phyloP scores from a whole-genome alignment of 768 basidiomycete genomes.

The Kwoniella sp. region DNA sequence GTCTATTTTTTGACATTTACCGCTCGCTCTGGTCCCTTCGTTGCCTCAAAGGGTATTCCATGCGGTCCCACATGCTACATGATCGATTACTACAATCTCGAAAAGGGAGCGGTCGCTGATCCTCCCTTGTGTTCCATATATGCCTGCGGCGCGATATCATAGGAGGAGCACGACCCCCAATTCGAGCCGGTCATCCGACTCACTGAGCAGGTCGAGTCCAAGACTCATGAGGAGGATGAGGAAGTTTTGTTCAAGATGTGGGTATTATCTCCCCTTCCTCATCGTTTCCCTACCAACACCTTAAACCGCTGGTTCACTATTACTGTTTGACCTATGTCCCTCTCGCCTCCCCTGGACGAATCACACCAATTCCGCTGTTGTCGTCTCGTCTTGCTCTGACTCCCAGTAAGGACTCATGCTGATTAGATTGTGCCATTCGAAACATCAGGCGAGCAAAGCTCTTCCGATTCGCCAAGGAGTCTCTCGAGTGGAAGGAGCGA shows the following conservation, averaged over 20 bases:
- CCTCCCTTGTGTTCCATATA: not conserved
- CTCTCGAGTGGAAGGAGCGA: constrained; percentile 95
- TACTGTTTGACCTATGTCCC: no score
- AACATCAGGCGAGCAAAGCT: constrained; percentile 86
- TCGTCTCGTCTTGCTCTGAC: no score
- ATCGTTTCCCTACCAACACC: no score
- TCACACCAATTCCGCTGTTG: no score
- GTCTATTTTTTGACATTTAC: not conserved
- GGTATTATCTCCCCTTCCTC: constrained; percentile 52
- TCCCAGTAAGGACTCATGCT: no score
- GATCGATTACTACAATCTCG: no score
- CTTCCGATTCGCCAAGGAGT: constrained; percentile 81
- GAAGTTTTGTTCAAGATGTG: constrained; percentile 93
- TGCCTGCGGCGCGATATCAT: not conserved
- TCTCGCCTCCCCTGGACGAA: no score
- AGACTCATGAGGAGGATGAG: constrained; percentile 95
- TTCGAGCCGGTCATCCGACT: constrained; percentile 97
- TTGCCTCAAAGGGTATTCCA: no score
- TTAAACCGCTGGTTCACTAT: no score
- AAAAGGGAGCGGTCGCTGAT: not conserved
- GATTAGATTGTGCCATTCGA: not conserved
- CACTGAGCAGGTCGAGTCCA: constrained; percentile 90
- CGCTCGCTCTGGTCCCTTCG: no score
- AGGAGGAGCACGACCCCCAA: constrained; percentile 82
- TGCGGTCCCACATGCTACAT: no score